Percentiles rank a stretch among this genome's conserved stretches.
These are phyloP conservation scores for Eucalyptus curtisii DNA, from an alignment of 345 rosid genomes.

Conservation along the genomic window DNA sequence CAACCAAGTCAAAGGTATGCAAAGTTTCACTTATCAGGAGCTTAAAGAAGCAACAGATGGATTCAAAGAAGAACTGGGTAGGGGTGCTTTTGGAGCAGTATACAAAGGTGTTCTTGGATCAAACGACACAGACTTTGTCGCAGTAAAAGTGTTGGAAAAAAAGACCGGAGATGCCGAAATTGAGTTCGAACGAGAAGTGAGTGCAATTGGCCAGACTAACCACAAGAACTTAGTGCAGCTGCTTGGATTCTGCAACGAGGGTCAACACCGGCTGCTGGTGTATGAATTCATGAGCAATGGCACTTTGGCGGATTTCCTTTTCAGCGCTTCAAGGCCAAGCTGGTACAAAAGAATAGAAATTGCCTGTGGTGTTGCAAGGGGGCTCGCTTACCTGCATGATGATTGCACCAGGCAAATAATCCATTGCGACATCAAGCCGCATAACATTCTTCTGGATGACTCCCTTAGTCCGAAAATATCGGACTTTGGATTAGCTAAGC, in stretches of 20 bases:
- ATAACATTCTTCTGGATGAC: slow-evolving; percentile 19
- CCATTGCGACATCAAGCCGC: slow-evolving; percentile 30
- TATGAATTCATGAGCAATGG: slow-evolving; percentile 25
- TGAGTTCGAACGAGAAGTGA: slow-evolving; percentile 21
- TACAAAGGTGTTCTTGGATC: slow-evolving; percentile 10
- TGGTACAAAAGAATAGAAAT: slow-evolving; percentile 16
- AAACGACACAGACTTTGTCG: background rate
- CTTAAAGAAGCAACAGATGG: slow-evolving; percentile 11
- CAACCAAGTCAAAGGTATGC: background rate
- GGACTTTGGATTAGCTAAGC: slow-evolving; percentile 28
- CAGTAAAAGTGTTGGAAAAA: slow-evolving; percentile 13
- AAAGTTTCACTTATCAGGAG: slow-evolving; percentile 9
- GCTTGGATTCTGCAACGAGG: slow-evolving; percentile 22
- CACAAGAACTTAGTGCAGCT: slow-evolving; percentile 29
- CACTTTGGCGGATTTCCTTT: slow-evolving; percentile 4
- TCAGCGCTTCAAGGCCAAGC: slow-evolving; percentile 1
- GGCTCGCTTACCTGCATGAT: slow-evolving; percentile 23
- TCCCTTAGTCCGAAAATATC: slow-evolving; percentile 4
- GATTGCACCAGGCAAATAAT: slow-evolving; percentile 19
- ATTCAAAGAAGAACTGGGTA: slow-evolving; percentile 25
- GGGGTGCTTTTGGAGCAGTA: slow-evolving; percentile 26
- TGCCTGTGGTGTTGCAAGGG: slow-evolving; percentile 14
- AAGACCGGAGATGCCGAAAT: background rate
- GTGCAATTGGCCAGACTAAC: slow-evolving; percentile 18
- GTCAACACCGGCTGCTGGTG: slow-evolving; percentile 13